These are phyloP conservation scores for Cinnamomum micranthum DNA, from an alignment of 164 flowering plant species.

Conservation along the genomic window DNA sequence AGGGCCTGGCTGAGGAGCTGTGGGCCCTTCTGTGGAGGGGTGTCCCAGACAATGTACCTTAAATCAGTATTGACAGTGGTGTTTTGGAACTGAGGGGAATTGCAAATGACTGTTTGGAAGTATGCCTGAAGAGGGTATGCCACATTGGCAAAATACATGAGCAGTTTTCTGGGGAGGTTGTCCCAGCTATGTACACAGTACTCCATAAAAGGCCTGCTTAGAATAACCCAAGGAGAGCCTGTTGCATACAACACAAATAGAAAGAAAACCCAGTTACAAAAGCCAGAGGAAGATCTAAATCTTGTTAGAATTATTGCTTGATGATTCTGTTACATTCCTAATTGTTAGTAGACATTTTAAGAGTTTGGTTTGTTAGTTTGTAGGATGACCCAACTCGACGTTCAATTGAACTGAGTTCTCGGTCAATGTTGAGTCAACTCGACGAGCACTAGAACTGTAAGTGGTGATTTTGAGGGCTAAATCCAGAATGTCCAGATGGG, in stretches of 20 bases:
- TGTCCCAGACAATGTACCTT: constrained; percentile 21
- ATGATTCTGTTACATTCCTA: too few relatives aligned
- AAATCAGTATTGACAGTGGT: constrained; percentile 32
- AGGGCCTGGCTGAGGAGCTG: constrained; percentile 12
- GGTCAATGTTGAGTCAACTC: too few relatives aligned
- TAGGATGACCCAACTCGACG: too few relatives aligned
- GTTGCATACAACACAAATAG: neutral
- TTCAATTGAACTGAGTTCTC: too few relatives aligned
- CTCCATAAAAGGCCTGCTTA: constrained; percentile 41
- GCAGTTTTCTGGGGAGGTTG: constrained; percentile 47
- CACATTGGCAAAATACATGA: constrained; percentile 45
- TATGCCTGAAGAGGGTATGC: constrained; percentile 35
- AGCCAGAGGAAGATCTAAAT: neutral
- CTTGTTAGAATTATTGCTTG: too few relatives aligned
- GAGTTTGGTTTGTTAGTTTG: too few relatives aligned
- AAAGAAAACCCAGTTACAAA: constrained; percentile 1
- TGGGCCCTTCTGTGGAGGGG: constrained; percentile 12
- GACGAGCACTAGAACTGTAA: too few relatives aligned
- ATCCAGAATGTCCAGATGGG: too few relatives aligned
- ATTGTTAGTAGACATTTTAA: too few relatives aligned
- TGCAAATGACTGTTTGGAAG: constrained; percentile 56
- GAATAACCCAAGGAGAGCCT: constrained; percentile 48
- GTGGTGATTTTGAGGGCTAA: too few relatives aligned
- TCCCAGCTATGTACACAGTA: constrained; percentile 50
- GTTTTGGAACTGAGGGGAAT: constrained; percentile 42